These are phyloP conservation scores for Rhizopogon roseolus DNA, from an alignment of 768 basidiomycete species.

Conservation along the genomic window DNA sequence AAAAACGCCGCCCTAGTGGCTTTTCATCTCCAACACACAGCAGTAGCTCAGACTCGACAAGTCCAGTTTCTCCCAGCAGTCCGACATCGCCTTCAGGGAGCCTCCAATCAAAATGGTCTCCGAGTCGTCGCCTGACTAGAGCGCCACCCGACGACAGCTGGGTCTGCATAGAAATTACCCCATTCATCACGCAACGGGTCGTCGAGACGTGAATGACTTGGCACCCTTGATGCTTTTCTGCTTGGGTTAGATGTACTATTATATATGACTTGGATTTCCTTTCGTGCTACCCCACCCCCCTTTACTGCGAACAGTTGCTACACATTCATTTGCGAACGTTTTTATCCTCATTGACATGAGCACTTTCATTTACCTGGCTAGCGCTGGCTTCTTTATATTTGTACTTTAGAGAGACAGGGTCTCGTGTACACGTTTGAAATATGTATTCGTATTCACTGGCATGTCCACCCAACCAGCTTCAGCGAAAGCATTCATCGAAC, in stretches of 20 bases:
- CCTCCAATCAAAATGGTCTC: constrained; percentile 10
- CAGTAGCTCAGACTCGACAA: not conserved
- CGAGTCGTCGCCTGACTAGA: constrained; percentile 10
- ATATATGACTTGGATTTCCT: not conserved
- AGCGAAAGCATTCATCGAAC: no score
- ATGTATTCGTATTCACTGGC: not conserved
- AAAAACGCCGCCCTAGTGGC: constrained; percentile 22
- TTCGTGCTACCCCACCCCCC: not conserved
- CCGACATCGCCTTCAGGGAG: constrained; percentile 11
- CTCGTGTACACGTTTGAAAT: not conserved
- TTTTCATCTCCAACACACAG: not conserved
- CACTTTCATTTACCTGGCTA: not conserved
- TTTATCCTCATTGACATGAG: not conserved
- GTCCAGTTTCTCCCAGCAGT: constrained; percentile 1
- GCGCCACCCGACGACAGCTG: constrained; percentile 20
- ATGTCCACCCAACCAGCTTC: no score
- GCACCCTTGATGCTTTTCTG: not conserved
- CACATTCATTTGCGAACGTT: not conserved
- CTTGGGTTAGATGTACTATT: no score
- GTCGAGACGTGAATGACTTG: not conserved
- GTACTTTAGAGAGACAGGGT: not conserved
- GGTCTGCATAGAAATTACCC: constrained; percentile 25
- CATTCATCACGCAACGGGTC: constrained; percentile 15
- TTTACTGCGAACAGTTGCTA: not conserved
- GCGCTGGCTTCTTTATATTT: not conserved